phyloP scores from a whole-genome alignment of 148 eudicot genomes.

The Beta vulgaris region DNA sequence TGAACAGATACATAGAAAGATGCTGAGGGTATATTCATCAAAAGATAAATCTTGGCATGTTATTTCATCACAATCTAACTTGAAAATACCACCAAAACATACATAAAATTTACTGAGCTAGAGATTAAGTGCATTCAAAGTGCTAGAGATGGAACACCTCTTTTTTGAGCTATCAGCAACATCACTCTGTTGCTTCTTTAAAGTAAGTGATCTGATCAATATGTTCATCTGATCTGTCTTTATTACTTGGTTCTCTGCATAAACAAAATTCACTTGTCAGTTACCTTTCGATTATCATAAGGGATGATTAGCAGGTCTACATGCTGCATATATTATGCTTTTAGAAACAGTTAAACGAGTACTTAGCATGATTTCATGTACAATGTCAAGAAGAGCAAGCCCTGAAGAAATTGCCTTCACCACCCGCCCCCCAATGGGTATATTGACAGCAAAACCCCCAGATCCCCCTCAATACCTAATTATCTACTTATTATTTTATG shows the following conservation, averaged over 20 bases:
- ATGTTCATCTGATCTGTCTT: slow-evolving; percentile 87
- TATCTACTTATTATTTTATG: no score
- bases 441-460: no score
- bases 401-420: no score
- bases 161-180: slow-evolving; percentile 63
- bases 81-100: neutral
- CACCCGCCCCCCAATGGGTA: neutral
- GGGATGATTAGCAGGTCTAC: neutral
- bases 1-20: neutral
- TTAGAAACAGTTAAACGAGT: neutral
- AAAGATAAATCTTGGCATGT: neutral
- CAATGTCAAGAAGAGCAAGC: neutral
- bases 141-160: slow-evolving; percentile 41
- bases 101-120: neutral
- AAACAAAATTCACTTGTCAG: slow-evolving; percentile 9
- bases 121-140: neutral
- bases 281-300: neutral
- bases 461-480: no score
- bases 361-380: neutral
- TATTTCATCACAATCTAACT: neutral
- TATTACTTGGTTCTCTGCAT: slow-evolving; percentile 77
- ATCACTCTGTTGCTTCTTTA: slow-evolving; percentile 70
- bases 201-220: slow-evolving; percentile 78
- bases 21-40: neutral
- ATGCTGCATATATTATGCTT: neutral